Evolutionary conservation across 2,329 filamentous ascomycete genomes (phyloP).

Genomic region (Hypoxylon sp.): DNA sequence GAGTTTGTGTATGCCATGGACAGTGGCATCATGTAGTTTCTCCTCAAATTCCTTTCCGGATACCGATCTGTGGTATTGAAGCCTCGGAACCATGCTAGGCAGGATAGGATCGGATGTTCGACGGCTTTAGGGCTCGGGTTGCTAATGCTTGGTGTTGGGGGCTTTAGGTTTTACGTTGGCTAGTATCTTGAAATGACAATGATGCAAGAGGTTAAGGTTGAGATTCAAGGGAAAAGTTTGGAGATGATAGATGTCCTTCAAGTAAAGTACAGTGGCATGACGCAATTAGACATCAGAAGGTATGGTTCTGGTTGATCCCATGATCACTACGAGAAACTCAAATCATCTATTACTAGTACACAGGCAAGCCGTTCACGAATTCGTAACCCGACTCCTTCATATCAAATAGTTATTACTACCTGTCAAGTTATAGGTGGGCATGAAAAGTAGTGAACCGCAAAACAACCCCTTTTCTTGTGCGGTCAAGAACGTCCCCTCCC

Average conservation of each 20-base stretch:
- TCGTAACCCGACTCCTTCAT: background rate
- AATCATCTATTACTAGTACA: background rate
- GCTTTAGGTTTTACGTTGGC: background rate
- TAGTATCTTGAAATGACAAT: background rate
- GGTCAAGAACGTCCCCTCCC: background rate
- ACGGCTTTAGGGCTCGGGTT: background rate
- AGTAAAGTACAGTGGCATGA: background rate
- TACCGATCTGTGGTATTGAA: background rate
- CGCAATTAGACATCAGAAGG: background rate
- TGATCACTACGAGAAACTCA: background rate
- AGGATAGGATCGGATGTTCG: background rate
- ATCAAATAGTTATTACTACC: background rate
- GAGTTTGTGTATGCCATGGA: too few relatives aligned
- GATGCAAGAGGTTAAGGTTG: background rate
- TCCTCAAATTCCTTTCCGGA: background rate
- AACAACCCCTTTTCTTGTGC: background rate
- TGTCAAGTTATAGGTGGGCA: background rate
- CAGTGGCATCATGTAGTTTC: background rate
- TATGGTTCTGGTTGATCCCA: background rate
- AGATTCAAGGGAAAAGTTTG: too few relatives aligned
- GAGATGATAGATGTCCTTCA: too few relatives aligned
- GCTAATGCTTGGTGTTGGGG: background rate
- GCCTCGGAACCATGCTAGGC: too few relatives aligned
- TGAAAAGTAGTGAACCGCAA: background rate
- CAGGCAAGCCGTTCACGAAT: background rate